These are phyloP conservation scores for Haplosporangium sp. DNA, from an alignment of 371 early-diverging fungal genomes.

Conservation along the genomic window DNA sequence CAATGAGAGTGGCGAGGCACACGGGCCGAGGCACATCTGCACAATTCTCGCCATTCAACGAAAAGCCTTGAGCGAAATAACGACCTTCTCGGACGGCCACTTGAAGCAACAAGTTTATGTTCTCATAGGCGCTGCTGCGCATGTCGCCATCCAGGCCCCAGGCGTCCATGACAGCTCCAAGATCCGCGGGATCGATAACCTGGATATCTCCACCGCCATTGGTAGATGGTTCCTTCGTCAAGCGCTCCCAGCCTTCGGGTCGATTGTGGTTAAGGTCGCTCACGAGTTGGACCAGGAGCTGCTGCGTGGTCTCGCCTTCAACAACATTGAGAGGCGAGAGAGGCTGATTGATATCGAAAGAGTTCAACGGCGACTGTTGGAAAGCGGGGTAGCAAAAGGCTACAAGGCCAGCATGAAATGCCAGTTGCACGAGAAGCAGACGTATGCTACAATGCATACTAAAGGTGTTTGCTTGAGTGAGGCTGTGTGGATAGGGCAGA, in stretches of 20 bases:
- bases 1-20: not conserved
- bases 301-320: not conserved
- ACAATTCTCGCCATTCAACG: not conserved
- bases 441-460: too few species aligned
- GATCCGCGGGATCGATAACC: not conserved
- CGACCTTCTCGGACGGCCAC: conserved; percentile 3
- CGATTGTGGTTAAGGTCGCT: conserved; percentile 4
- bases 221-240: conserved; percentile 8
- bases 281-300: not conserved
- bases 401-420: too few species aligned
- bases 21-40: not conserved
- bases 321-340: not conserved
- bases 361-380: too few species aligned
- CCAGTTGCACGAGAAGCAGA: too few species aligned
- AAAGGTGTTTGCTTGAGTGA: too few species aligned
- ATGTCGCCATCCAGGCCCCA: conserved; percentile 13
- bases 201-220: conserved; percentile 1
- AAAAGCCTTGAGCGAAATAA: conserved; percentile 6
- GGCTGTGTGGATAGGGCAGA: too few species aligned
- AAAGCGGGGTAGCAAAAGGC: too few species aligned
- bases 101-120: conserved; percentile 2
- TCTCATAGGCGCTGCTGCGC: not conserved
- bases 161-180: not conserved
- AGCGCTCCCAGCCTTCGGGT: conserved; percentile 18
- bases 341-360: not conserved